phyloP scores from a whole-genome alignment of 192 early-diverging fungal genomes.

The Cetraspora pellucida region DNA sequence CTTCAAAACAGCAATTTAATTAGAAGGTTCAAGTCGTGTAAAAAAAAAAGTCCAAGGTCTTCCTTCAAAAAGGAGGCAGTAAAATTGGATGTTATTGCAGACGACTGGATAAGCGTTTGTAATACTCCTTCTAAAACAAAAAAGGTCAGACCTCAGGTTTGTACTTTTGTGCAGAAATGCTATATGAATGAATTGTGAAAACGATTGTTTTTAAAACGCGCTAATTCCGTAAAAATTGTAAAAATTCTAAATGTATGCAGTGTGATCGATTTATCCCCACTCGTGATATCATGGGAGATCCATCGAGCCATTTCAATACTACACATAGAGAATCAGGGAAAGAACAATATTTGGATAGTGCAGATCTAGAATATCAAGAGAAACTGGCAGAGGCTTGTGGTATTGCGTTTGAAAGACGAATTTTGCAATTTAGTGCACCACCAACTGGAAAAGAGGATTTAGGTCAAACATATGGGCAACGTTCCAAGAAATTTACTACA shows the following conservation, averaged over 20 bases:
- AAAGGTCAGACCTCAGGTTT: slow-evolving; percentile 33
- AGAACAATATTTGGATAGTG: slow-evolving; percentile 43
- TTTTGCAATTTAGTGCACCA: slow-evolving; percentile 82
- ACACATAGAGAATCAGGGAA: slow-evolving; percentile 39
- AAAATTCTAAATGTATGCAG: slow-evolving; percentile 32
- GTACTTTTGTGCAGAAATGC: not conserved
- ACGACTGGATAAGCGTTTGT: slow-evolving; percentile 37
- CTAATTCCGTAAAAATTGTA: not conserved
- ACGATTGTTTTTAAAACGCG: not conserved
- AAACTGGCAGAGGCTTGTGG: slow-evolving; percentile 82
- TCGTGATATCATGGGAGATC: slow-evolving; percentile 67
- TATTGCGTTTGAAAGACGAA: slow-evolving; percentile 75
- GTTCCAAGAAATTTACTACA: slow-evolving; percentile 38
- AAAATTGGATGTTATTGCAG: slow-evolving; percentile 42
- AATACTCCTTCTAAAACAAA: slow-evolving; percentile 34
- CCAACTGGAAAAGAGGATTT: slow-evolving; percentile 52
- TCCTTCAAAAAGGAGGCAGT: slow-evolving; percentile 6
- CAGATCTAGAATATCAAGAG: slow-evolving; percentile 70
- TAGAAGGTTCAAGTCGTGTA: slow-evolving; percentile 18
- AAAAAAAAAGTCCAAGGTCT: slow-evolving; percentile 20
- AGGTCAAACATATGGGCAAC: slow-evolving; percentile 56
- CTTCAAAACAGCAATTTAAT: not conserved
- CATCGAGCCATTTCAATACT: slow-evolving; percentile 74
- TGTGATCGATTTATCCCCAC: slow-evolving; percentile 91
- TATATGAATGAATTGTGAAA: not conserved